These are phyloP conservation scores for Magnolia kwangsiensis DNA, from an alignment of 164 flowering plant species.

Conservation along the genomic window DNA sequence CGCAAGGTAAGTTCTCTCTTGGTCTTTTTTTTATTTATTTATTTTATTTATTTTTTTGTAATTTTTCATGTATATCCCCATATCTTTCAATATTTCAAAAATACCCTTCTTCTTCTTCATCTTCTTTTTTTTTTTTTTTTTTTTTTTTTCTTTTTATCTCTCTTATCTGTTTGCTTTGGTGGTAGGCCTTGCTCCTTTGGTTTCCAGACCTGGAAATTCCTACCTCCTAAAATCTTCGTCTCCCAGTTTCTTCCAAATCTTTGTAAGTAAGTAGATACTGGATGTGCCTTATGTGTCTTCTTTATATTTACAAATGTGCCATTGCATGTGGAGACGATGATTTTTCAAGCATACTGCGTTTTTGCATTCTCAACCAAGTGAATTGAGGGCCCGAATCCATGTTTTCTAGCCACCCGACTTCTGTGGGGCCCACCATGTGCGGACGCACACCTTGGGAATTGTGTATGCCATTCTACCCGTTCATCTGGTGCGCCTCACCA, in stretches of 20 bases:
- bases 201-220: slow-evolving; percentile 11
- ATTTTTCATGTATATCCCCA: background rate
- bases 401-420: background rate
- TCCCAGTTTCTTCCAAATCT: background rate
- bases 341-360: background rate
- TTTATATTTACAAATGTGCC: background rate
- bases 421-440: too few relatives aligned
- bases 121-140: background rate
- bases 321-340: background rate
- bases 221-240: background rate
- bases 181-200: slow-evolving; percentile 12
- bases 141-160: background rate
- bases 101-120: background rate
- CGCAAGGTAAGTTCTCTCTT: background rate
- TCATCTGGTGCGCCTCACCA: too few relatives aligned
- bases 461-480: too few relatives aligned
- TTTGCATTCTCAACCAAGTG: background rate
- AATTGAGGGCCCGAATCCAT: background rate
- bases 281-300: background rate
- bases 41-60: background rate
- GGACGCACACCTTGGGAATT: too few relatives aligned
- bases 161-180: background rate
- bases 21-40: too few relatives aligned
- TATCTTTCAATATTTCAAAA: too few relatives aligned
- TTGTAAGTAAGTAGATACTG: slow-evolving; percentile 12